phyloP scores from a whole-genome alignment of 257 asterid species.

The Linaria vulgaris region DNA sequence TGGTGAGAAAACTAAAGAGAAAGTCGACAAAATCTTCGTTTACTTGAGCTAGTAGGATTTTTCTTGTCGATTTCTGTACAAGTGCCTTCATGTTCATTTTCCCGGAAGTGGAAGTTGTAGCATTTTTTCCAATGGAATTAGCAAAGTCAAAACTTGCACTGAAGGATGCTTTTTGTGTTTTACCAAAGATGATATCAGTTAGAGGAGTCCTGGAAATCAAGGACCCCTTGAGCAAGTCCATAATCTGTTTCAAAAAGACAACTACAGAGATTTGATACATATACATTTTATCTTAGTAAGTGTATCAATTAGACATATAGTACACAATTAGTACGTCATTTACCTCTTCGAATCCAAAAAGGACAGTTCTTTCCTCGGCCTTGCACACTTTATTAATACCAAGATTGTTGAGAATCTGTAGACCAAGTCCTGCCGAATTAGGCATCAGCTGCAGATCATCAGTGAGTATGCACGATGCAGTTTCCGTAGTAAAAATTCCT shows the following conservation, averaged over 20 bases:
- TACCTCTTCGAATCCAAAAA: slow-evolving; percentile 25
- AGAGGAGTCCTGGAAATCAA: slow-evolving; percentile 19
- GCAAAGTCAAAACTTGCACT: not conserved
- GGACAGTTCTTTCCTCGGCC: not conserved
- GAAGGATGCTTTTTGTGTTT: not conserved
- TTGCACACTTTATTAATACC: not conserved
- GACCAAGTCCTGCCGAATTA: not conserved
- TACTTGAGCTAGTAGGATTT: slow-evolving; percentile 20
- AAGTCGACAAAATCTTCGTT: slow-evolving; percentile 5
- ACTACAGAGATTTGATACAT: not conserved
- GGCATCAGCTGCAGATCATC: slow-evolving; percentile 14
- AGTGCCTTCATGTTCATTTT: slow-evolving; percentile 10
- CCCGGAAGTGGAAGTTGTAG: not conserved
- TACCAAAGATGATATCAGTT: slow-evolving; percentile 8
- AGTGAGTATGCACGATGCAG: not conserved
- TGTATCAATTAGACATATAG: too few relatives aligned
- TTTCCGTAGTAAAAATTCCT: not conserved
- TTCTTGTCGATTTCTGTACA: slow-evolving; percentile 13
- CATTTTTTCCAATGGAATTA: not conserved
- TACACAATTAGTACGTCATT: not conserved
- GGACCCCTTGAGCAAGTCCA: not conserved
- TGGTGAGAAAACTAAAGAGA: slow-evolving; percentile 12
- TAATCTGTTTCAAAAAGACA: not conserved
- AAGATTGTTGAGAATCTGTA: not conserved
- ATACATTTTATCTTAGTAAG: too few relatives aligned